Evolutionary conservation across 257 asterid species (phyloP).

Genomic region (Salvia miltiorrhiza): DNA sequence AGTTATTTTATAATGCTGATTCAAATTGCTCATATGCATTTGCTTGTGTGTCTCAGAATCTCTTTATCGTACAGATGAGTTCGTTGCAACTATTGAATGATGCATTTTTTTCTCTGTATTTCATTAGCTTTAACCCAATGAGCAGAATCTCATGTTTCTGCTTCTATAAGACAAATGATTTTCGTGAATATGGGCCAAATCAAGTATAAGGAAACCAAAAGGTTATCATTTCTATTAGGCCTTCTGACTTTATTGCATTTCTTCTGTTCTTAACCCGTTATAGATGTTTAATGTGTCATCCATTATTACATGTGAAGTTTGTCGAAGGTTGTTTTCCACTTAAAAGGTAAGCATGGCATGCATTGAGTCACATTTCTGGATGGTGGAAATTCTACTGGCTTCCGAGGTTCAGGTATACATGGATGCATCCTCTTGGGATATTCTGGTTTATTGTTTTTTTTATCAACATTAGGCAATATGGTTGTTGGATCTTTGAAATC

Average conservation of each 20-base stretch:
- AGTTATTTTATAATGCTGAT: background rate
- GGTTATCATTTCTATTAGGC: background rate
- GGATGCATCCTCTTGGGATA: background rate
- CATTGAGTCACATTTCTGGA: background rate
- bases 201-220: background rate
- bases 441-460: background rate
- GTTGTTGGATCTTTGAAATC: background rate
- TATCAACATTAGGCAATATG: background rate
- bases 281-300: background rate
- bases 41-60: background rate
- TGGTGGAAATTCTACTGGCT: background rate
- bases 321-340: background rate
- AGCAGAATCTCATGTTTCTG: conserved; percentile 15
- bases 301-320: background rate
- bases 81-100: background rate
- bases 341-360: background rate
- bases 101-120: background rate
- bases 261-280: background rate
- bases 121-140: background rate
- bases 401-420: too few species aligned
- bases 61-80: background rate
- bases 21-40: background rate
- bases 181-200: background rate
- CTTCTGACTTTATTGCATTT: background rate
- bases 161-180: background rate